phyloP scores from a whole-genome alignment of 768 basidiomycete species.

The Dentipellis fragilis region DNA sequence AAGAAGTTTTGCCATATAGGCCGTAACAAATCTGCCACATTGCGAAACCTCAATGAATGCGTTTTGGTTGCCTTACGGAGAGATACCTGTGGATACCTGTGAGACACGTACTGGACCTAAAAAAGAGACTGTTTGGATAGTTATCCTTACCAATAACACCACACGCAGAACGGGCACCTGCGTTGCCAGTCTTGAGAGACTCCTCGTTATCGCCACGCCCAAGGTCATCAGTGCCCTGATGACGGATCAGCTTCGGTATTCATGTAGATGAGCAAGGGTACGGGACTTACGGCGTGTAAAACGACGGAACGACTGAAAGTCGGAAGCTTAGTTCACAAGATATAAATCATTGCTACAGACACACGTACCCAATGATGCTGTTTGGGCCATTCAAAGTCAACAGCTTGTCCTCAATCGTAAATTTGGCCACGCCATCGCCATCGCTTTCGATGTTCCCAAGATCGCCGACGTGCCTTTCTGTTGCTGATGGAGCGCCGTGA shows the following conservation, averaged over 20 bases:
- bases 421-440: slow-evolving; percentile 40
- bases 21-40: no score
- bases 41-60: no score
- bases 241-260: slow-evolving; percentile 1
- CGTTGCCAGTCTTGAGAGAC: slow-evolving; percentile 71
- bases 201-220: slow-evolving; percentile 61
- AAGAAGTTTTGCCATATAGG: no score
- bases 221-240: slow-evolving; percentile 67
- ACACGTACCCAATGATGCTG: slow-evolving; percentile 58
- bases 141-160: slow-evolving; percentile 48
- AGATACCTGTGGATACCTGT: no score
- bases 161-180: slow-evolving; percentile 69
- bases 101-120: no score
- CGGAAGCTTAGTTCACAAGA: neutral
- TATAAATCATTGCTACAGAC: neutral
- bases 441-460: slow-evolving; percentile 67
- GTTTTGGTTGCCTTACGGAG: no score
- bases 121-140: no score
- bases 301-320: slow-evolving; percentile 56
- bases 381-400: slow-evolving; percentile 60
- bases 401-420: slow-evolving; percentile 47
- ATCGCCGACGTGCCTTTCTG: slow-evolving; percentile 62
- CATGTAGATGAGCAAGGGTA: neutral
- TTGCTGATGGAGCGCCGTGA: slow-evolving; percentile 55
- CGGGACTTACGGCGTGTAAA: slow-evolving; percentile 48